Conservation (phyloP, 257 asterid genomes). For the Gentiana macrophylla region DNA sequence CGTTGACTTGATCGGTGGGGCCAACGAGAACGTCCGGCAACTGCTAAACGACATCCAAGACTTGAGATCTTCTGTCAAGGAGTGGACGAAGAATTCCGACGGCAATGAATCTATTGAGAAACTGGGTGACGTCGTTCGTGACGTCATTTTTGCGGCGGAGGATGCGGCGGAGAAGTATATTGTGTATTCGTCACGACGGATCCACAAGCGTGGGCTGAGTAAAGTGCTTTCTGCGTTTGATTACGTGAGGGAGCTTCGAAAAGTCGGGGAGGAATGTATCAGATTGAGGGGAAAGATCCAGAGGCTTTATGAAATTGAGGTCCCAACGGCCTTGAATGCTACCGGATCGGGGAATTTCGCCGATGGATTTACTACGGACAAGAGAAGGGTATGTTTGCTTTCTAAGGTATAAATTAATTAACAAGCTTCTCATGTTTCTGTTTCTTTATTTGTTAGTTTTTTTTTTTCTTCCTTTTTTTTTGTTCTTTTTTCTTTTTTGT, state of each 20-base stretch:
- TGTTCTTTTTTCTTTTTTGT: too few species aligned
- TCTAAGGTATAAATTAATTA: too few species aligned
- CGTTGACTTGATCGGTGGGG: constrained; percentile 1
- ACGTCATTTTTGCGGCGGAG: constrained; percentile 14
- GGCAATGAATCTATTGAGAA: not conserved
- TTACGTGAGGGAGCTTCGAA: not conserved
- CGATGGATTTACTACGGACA: not conserved
- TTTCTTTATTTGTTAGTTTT: too few species aligned
- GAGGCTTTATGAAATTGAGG: not conserved
- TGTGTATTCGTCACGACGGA: constrained; percentile 1
- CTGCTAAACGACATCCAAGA: not conserved
- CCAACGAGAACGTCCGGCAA: not conserved
- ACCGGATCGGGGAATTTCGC: not conserved
- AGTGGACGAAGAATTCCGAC: not conserved
- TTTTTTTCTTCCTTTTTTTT: not conserved
- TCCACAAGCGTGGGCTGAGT: not conserved
- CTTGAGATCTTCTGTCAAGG: not conserved
- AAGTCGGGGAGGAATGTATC: not conserved
- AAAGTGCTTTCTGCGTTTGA: not conserved
- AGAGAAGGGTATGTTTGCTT: not conserved
- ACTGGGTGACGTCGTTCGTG: not conserved
- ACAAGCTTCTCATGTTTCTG: too few species aligned
- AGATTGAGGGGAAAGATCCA: not conserved
- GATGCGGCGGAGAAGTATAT: constrained; percentile 20
- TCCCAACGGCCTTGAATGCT: not conserved